Evolutionary conservation across 768 basidiomycete genomes (phyloP), one percentile per base, ranked within the genome.

Genomic region (Leucosporidium scottii): DNA sequence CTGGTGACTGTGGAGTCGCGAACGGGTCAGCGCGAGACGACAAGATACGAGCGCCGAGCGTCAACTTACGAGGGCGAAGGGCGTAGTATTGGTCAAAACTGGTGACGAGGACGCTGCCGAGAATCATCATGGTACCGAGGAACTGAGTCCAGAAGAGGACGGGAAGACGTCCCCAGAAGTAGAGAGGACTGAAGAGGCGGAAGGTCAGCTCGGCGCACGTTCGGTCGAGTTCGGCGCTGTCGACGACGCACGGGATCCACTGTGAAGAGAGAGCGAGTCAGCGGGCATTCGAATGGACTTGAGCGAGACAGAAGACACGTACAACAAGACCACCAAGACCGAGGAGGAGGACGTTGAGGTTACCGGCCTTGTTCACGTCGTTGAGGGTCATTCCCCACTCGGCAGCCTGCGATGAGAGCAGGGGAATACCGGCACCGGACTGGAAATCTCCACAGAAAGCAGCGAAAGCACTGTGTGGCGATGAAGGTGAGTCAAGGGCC

Each of bases 61-160:
- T n/a, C 2, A 44, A 44, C 39, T 6, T 44, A 44, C 39, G 30
- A 4, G 71, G 71, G 13, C 71, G 71, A 7, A 73, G 65, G 44
- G 23, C 68, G 59, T 73, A 73, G 62, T 69, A 73, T 23, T 51
- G 28, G 18, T 53, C 20, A 55, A 73, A 73, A 10, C n/a, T n/a
- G 1, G 39, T 48, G 30, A 61, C 65, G 53, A 73, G 67, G 47
- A 60, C 64, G n/a, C 55, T 54, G 27, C 71, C 71, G 62, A 73
- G 67, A 15, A 73, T 56, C 31, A 73, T 23, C 55, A 65, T 25
- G 34, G 71, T 73, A 50, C 71, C 71, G 65, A 73, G 51, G 59
- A 69, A 39, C 55, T 73, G 71, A 2, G 71, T 67, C 71, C 71
- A 73, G 62, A 73, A 73, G 31, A 73, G 65, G 49, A 69, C 68